A percentile compares a stretch with the other conserved stretches of the same genome.
phyloP scores from a whole-genome alignment of 2,329 filamentous ascomycete species.

The Anthostomella pinea region DNA sequence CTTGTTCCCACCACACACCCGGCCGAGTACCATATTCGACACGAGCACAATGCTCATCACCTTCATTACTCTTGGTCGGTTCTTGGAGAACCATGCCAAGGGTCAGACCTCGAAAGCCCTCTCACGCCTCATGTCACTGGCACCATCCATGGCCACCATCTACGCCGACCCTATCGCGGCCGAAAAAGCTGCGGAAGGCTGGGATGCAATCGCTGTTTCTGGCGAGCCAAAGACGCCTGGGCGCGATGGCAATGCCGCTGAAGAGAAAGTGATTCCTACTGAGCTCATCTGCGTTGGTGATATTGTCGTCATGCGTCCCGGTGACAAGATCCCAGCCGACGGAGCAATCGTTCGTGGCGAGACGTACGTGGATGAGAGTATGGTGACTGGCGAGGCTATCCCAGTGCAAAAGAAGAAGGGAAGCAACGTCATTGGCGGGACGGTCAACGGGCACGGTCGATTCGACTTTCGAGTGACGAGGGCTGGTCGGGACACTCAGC shows the following conservation, averaged over 20 bases:
- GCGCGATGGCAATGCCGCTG: conserved; percentile 60
- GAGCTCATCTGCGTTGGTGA: conserved; percentile 93
- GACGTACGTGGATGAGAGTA: conserved; percentile 93
- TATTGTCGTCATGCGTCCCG: conserved; percentile 86
- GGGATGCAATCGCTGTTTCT: conserved; percentile 49
- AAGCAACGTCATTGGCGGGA: conserved; percentile 80
- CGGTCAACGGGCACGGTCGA: conserved; percentile 89
- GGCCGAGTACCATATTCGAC: conserved; percentile 89
- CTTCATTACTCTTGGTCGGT: conserved; percentile 88
- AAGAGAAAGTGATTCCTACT: conserved; percentile 84
- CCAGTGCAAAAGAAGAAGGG: conserved; percentile 87
- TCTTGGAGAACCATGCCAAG: conserved; percentile 90
- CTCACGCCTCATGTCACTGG: conserved; percentile 90
- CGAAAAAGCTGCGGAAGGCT: conserved; percentile 82
- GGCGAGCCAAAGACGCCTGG: conserved; percentile 45
- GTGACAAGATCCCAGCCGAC: conserved; percentile 95
- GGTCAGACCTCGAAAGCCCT: conserved; percentile 94
- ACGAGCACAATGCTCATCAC: conserved; percentile 98
- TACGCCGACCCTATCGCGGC: conserved; percentile 93
- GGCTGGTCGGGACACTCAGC: conserved; percentile 90
- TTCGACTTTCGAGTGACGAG: conserved; percentile 90
- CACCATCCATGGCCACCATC: conserved; percentile 95
- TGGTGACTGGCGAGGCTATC: conserved; percentile 97
- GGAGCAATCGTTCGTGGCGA: conserved; percentile 83
- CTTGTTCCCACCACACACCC: conserved; percentile 68